These are phyloP conservation scores for Phallus indusiatus DNA, from an alignment of 768 basidiomycete genomes.

Conservation along the genomic window DNA sequence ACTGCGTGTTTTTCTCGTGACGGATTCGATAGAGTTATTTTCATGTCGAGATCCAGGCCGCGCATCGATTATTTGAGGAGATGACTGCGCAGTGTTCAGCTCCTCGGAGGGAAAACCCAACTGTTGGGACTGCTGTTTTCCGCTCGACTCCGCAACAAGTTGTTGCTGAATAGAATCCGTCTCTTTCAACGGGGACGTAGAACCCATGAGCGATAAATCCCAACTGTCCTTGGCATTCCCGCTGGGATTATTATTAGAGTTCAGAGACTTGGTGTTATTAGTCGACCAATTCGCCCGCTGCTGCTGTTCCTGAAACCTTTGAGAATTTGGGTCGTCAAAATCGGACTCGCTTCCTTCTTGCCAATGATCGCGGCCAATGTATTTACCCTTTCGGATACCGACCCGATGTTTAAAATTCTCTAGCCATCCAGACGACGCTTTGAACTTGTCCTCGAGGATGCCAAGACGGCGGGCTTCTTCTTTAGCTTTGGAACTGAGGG, in stretches of 20 bases:
- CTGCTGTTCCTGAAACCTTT: neutral
- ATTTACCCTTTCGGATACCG: constrained; percentile 53
- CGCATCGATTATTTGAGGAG: neutral
- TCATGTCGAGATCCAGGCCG: neutral
- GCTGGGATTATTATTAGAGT: neutral
- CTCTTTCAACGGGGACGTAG: neutral
- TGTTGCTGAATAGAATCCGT: neutral
- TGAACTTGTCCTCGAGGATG: constrained; percentile 67
- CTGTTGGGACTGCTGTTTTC: neutral
- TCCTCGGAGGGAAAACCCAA: neutral
- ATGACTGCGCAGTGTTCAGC: neutral
- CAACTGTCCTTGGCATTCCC: neutral
- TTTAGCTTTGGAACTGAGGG: constrained; percentile 45
- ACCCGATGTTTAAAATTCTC: constrained; percentile 86
- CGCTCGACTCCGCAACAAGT: neutral
- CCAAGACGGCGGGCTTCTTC: constrained; percentile 48
- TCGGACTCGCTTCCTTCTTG: constrained; percentile 6
- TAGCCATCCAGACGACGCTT: constrained; percentile 87
- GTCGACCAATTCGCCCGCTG: neutral
- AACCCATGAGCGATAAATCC: neutral
- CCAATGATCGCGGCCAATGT: constrained; percentile 9
- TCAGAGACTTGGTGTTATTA: neutral
- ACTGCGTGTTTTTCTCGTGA: constrained; percentile 9
- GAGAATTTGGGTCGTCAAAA: neutral
- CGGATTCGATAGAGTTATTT: neutral